Evolutionary conservation across 2,329 filamentous ascomycete genomes (phyloP).

Genomic region (Penicillium thymicola): DNA sequence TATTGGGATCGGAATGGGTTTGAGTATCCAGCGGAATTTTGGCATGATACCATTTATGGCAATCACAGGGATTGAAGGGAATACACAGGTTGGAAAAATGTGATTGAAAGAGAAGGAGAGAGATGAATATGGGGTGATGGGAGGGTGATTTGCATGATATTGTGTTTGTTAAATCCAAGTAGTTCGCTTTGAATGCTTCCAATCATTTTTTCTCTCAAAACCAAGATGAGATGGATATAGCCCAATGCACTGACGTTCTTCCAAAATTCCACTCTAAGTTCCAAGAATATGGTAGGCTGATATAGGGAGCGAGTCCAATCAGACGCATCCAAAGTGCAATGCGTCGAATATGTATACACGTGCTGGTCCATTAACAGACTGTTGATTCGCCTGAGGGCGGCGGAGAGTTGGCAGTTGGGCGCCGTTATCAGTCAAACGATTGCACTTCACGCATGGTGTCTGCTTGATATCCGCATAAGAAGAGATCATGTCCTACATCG

Average conservation of each 20-base stretch:
- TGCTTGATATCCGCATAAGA: slow-evolving; percentile 43
- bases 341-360: slow-evolving; percentile 32
- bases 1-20: slow-evolving; percentile 27
- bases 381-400: slow-evolving; percentile 19
- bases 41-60: slow-evolving; percentile 27
- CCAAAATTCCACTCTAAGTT: not conserved
- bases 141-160: not conserved
- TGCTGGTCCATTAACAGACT: slow-evolving; percentile 17
- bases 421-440: slow-evolving; percentile 35
- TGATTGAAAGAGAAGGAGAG: not conserved
- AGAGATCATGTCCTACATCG: slow-evolving; percentile 40
- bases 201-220: not conserved
- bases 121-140: not conserved
- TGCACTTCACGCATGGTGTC: slow-evolving; percentile 39
- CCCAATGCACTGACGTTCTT: not conserved
- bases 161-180: not conserved
- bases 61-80: slow-evolving; percentile 9
- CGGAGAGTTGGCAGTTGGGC: slow-evolving; percentile 42
- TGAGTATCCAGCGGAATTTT: slow-evolving; percentile 18
- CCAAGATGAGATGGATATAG: not conserved
- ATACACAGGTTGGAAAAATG: not conserved
- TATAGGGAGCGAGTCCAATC: not conserved
- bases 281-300: not conserved
- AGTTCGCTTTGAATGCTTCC: not conserved
- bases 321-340: slow-evolving; percentile 34